phyloP scores from a whole-genome alignment of 2,329 filamentous ascomycete genomes.

The Monascus ruber region DNA sequence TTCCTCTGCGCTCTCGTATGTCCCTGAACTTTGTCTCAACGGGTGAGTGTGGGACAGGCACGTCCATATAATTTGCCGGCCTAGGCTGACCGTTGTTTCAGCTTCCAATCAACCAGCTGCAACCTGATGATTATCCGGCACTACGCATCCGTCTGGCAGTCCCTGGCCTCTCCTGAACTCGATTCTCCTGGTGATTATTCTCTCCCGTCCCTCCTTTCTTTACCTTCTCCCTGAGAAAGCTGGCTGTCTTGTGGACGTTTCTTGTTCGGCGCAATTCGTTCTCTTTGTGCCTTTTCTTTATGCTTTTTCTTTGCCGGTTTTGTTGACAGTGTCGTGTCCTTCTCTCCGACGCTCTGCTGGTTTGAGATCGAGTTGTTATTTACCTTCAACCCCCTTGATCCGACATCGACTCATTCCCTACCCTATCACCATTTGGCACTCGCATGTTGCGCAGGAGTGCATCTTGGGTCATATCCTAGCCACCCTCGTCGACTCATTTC shows the following conservation, averaged over 20 bases:
- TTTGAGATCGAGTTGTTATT: constrained; percentile 14
- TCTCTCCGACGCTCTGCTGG: constrained; percentile 5
- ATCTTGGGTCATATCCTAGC: too few species aligned
- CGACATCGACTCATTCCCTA: constrained; percentile 6
- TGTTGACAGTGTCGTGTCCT: not conserved
- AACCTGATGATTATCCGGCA: too few species aligned
- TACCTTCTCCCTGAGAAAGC: not conserved
- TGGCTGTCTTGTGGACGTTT: not conserved
- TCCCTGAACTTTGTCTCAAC: too few species aligned
- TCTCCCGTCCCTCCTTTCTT: not conserved
- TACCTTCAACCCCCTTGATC: constrained; percentile 6
- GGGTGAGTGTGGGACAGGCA: not conserved
- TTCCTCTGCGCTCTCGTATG: too few species aligned
- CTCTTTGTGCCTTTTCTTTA: constrained; percentile 2
- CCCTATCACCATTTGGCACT: constrained; percentile 2
- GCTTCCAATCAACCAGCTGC: not conserved
- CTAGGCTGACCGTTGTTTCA: constrained; percentile 1
- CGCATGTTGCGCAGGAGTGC: not conserved
- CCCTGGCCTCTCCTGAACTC: not conserved
- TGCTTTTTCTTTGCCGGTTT: not conserved
- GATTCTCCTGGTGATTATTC: not conserved
- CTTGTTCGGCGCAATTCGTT: not conserved
- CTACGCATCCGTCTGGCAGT: not conserved
- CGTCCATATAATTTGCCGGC: not conserved
- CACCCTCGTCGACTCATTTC: too few species aligned